Base-by-base conservation (phyloP, 257 asterid species). In the Scutellaria barbata region DNA sequence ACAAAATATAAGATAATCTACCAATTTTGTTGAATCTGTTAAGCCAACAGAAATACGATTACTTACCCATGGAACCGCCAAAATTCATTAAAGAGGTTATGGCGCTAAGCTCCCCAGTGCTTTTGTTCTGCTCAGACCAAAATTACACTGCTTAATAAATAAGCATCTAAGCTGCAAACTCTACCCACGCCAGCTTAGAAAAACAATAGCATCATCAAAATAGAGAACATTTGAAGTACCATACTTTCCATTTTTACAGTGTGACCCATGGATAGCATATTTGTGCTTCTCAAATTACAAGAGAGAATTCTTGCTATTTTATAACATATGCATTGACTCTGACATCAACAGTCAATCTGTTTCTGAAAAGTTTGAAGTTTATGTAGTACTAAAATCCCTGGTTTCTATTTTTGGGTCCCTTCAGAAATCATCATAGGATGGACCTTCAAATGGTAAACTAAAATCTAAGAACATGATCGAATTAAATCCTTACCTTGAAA, bases 91-190 rank as follows among this genome's bases (percentile, higher is more conserved):
- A 81, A 35, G 89, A 89, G 39, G 99, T 94, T 76, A 94, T 75
- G 66, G 89, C 88, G 87, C 99, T 94, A 67, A 94, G 96, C 84
- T 94, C 96, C 71, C 99, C 99, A 0, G 99, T 94, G 72, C 99
- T 86, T 76, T 86, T 88, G 77, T 86, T 86, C 99, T 94, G 96
- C 84, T 52, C 80, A 72, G 71, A 76, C 45, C 72, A 71, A 14
- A 76, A 69, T 53, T 16, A 42, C 10, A 69, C 74, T 68, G 51
- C 74, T 81, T 41, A 74, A 64, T 66, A 8, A 17, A 68, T 68
- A 18, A 68, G 51, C 17, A 45, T 14, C 46, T 10, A 71, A 70
- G 53, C 12, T 18, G 62, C 43, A 12, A 40, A 46, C 47, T 57
- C 17, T 20, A 39, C 35, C 50, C 13, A 48, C 40, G 55, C 43